Evolutionary conservation across 768 basidiomycete species (phyloP), one percentile per base, ranked within the genome.

Genomic region (Russula compacta): DNA sequence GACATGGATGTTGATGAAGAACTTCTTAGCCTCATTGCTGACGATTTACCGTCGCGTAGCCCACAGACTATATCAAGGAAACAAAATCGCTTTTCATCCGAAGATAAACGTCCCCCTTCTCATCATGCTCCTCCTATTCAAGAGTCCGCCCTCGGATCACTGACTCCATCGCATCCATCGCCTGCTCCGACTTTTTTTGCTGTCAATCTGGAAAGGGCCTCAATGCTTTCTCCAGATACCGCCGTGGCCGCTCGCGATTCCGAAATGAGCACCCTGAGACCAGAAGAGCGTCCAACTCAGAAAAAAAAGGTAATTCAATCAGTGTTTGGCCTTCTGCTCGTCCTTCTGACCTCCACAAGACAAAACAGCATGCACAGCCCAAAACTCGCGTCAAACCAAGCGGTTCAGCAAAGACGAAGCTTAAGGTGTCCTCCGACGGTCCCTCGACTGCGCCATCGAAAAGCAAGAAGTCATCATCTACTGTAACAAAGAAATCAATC

Each of bases 11-110:
- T 80, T 12, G 79, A 80, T 11, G 76, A 86, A 64, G 87, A 89
- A 71, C 71, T 89, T 52, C 76, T 88, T 59, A 86, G 85, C 66
- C 74, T 89, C 29, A 74, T 89, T 35, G 87, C 86, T 67, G 85
- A 65, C 5, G 61, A 52, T 38, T 39, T 48, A 52, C 60, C 60
- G 15, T 47, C 50, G 11, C 63, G 60, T 52, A 38, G 19, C 24
- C 29, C 70, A 11, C 64, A 65, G 43, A 57, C 53, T 44, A 57
- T 59, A 50, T 61, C 36, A 55, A 65, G 49, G 46, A 57, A 53
- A 33, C 59, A 46, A 32, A 59, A 49, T 6, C 35, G 36, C 24
- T 17, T 40, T 46, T 24, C 59, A 17, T 7, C 42, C 15, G 56
- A 62, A 33, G 32, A 40, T n/a, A 58, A 57, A 44, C 21, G 19